Base-by-base conservation (phyloP, 2,329 filamentous ascomycete species). In the Ampelomyces quisqualis region DNA sequence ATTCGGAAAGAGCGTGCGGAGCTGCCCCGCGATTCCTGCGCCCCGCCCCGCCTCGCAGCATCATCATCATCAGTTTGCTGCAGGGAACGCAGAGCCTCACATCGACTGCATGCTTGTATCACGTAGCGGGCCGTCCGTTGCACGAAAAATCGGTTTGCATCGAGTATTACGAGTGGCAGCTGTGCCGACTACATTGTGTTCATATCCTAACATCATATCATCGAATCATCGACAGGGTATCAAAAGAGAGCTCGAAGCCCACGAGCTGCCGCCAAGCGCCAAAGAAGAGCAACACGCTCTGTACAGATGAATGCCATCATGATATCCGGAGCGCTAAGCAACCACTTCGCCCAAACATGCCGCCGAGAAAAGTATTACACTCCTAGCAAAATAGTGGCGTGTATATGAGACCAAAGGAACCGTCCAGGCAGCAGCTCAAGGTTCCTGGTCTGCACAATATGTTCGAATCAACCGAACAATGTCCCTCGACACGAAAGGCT, bases 401-500 rank as follows among this genome's bases (percentile, higher is more conserved):
- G 22, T 29, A 13, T 29, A 29, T n/a, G n/a, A n/a, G n/a, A n/a
- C n/a, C n/a, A n/a, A n/a, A 28, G 26, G 5, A 14, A 10, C 21
- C 3, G 26, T 24, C 3, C 9, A 33, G 18, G 11, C 11, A 3
- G 5, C 17, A 15, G 30, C 13, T 49, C 34, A 51, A 31, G 32
- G 30, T 10, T 30, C 31, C 19, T 28, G 28, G 24, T 38, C 49
- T 23, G 53, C 52, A 51, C 72, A 75, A 46, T 74, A 73, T 51
- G 75, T 71, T 35, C 68, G 57, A 47, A 85, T 82, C 55, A 84
- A 64, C 45, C 77, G 73, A 64, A 84, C 79, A 52, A 85, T 68
- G 62, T 84, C 81, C 40, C 74, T 65, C 40, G 84, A 69, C 59
- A 81, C 81, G 62, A 82, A 85, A 6, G 82, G 82, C 59, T 86